Conservation (phyloP, 768 basidiomycete genomes). For the Mycena alexandri region DNA sequence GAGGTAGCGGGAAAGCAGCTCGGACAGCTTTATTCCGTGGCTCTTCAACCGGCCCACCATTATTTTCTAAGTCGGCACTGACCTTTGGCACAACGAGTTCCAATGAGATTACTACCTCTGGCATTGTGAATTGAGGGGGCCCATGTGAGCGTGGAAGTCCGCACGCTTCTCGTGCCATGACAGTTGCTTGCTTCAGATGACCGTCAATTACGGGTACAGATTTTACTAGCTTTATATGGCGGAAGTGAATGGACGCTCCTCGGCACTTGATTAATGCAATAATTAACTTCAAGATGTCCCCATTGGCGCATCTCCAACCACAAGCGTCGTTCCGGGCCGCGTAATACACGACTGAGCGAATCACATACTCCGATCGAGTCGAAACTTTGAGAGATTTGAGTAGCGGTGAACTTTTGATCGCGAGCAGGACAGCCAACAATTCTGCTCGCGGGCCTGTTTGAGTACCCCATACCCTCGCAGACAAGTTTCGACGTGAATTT, state of each 20-base stretch:
- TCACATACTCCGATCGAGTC: constrained; percentile 5
- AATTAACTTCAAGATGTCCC: background rate
- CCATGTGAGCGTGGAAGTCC: background rate
- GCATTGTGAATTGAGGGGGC: too few species aligned
- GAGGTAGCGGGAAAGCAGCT: background rate
- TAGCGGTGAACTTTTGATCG: background rate
- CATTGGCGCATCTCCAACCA: constrained; percentile 8
- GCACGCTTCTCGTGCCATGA: background rate
- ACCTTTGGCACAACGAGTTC: background rate
- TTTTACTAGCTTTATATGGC: background rate
- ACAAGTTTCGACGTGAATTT: background rate
- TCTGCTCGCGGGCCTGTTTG: background rate
- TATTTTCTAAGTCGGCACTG: background rate
- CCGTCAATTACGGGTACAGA: too few species aligned
- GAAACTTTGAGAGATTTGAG: background rate
- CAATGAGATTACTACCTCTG: too few species aligned
- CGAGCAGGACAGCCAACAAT: background rate
- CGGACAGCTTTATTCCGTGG: background rate
- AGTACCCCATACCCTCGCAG: background rate
- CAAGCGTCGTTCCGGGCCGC: background rate
- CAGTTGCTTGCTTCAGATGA: background rate
- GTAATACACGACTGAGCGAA: background rate
- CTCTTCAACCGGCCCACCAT: background rate
- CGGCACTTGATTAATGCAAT: background rate
- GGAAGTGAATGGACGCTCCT: background rate